Base-by-base conservation (phyloP, 805 yeast genomes). In the Naumovozyma dairenensis region DNA sequence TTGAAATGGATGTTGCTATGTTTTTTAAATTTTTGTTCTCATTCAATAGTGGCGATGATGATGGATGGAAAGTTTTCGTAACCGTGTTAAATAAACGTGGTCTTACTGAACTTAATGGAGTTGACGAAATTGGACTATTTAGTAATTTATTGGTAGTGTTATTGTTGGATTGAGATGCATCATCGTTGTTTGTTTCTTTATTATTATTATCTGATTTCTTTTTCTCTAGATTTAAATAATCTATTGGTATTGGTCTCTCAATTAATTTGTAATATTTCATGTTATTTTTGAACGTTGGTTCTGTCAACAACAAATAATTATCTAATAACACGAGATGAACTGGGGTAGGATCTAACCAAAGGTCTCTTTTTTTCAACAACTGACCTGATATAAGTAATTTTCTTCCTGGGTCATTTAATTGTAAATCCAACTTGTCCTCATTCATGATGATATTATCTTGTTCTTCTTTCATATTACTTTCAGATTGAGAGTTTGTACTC, bases 301-400 rank as follows among this genome's bases (percentile, higher is more conserved):
- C 78, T 1, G 83, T 77, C 1, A 84, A 67, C 21, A 84, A 49
- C 28, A 84, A 56, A 45, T 67, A 81, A 47, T 84, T 81, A 49
- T 84, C 94, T 33, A 84, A 57, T 19, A 84, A 57, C 14, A 82
- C 71, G 16, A 80, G 46, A 42, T 72, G 65, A 1, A 63, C 57
- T 0, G 67, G 61, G 6, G 63, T 59, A 25, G 80, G 66, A 25
- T 77, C 78, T 20, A 76, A 60, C 62, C 76, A 72, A 46, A 75
- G 60, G 31, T 80, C 92, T 10, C 83, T 74, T 38, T 77, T 74
- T 35, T 79, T 65, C 2, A 62, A 46, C 13, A 80, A 67, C 17
- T 67, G 69, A 0, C 86, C 92, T 8, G 77, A 60, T 42, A 63
- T 63, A 29, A 78, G 52, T 17, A 83, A 58, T 41, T 62, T 69